Base-by-base conservation (phyloP, 1,139 yeast genomes). In the Yamadazyma buinensis region DNA sequence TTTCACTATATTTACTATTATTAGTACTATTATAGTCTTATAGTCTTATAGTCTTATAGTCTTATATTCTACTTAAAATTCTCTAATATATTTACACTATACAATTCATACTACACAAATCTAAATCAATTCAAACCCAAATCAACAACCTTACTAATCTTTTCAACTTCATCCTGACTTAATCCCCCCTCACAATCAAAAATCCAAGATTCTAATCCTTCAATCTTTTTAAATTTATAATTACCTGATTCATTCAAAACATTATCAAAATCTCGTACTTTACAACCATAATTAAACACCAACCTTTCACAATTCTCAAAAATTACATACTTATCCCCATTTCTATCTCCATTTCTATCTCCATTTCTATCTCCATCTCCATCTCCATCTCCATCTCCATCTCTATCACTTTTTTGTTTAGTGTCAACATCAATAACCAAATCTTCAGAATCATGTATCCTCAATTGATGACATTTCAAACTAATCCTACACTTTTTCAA, bases 401-500 rank as follows among this genome's bases (percentile, higher is more conserved):
- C 19, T 17, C 7, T 17, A 7, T 5, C 26, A 14, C 12, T 26
- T 26, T 19, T 55, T 59, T 3, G 42, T 42, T 5, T 7, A 3
- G 57, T 57, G 2, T 48, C 41, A 0, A 49, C 50, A 2, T 55
- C 33, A 0, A 70, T 35, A 2, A 44, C 38, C 23, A 60, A 50
- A 27, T 56, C 38, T 2, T 28, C 26, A 2, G 59, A 38, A 30
- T 57, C 44, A 41, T 68, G 75, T 11, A 71, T 46, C 21, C 76
- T 44, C 29, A 64, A 49, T 41, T 71, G 77, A 40, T 70, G 75
- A 38, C 72, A 59, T 11, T 44, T 32, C 3, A 62, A 38, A 4
- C 56, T 36, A 5, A 69, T 33, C 3, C 53, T 46, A 33, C 57
- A 49, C 14, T 62, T 39, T 3, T 26, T 14, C 8, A 63, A 32